Base-by-base conservation (phyloP, 2,329 filamentous ascomycete species). In the Colletotrichum zoysiae region DNA sequence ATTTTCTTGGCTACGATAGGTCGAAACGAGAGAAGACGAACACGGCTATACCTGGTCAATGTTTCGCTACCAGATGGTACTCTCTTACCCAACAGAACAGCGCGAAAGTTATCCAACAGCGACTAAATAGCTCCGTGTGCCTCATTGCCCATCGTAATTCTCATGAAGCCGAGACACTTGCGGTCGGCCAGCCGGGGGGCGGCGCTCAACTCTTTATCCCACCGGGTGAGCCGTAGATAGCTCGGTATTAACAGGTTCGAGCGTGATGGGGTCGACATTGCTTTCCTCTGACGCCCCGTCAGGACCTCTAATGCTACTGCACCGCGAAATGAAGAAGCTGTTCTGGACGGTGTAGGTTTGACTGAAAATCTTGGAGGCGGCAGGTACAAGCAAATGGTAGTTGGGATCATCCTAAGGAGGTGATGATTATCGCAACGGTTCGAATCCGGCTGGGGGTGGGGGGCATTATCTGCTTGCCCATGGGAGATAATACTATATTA, bases 141-240 rank as follows among this genome's bases (percentile, higher is more conserved):
- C 18, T 18, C 30, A 14, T 30, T 30, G 30, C 11, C 20, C 30
- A 61, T 61, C 58, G 20, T 61, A 20, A 30, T 18, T 23, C 30
- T 50, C 58, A 38, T 61, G 58, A 50, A 50, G 58, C 46, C 35
- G 58, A 60, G 58, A 50, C 58, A 26, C 44, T n/a, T 11, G 20
- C 35, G 20, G 44, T 50, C 18, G 38, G 30, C n/a, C 40, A 18
- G 20, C 38, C 7, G 23, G 35, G 16, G 20, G n/a, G 11, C 0
- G 26, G 42, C 2, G 51, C 33, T 38, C 35, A 50, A 48, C 20
- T 51, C 51, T 53, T 57, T 38, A 58, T 53, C 57, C 58, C 51
- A 12, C 30, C 51, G 64, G 64, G 42, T 59, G 20, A n/a, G 23
- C 59, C 69, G 48, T 64, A 38, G 46, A 20, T 6, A 60, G 57